Conservation (phyloP, 345 rosid genomes). For the Gossypium anomalum region DNA sequence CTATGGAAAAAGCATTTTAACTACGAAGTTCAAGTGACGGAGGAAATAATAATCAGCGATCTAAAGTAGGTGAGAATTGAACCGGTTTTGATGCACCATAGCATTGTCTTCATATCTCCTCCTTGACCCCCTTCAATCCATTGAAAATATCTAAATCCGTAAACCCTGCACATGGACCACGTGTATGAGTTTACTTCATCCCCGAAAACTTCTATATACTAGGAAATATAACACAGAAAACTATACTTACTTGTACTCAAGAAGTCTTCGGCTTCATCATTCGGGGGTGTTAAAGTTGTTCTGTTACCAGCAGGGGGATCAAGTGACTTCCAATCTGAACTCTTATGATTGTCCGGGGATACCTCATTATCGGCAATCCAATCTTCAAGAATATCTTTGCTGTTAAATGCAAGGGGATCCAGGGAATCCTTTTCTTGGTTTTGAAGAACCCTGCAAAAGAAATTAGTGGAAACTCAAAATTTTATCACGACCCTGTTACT, state of each 20-base stretch:
- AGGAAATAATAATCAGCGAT: neutral
- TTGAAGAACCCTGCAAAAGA: slow-evolving; percentile 23
- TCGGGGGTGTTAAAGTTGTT: slow-evolving; percentile 32
- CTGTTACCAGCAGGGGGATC: slow-evolving; percentile 39
- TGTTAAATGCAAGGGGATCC: slow-evolving; percentile 56
- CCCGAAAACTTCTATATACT: neutral
- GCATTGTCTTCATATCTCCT: slow-evolving; percentile 29
- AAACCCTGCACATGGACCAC: slow-evolving; percentile 50
- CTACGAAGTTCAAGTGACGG: neutral
- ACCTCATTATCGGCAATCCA: slow-evolving; percentile 63
- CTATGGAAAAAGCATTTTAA: neutral
- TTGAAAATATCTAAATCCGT: slow-evolving; percentile 68
- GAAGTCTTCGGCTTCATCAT: slow-evolving; percentile 56
- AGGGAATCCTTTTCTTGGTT: slow-evolving; percentile 32
- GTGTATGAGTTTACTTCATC: neutral
- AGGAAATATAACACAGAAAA: neutral
- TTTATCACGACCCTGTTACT: neutral
- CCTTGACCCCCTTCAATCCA: slow-evolving; percentile 37
- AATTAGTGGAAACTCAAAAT: neutral
- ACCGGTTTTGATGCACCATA: neutral
- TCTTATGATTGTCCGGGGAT: slow-evolving; percentile 41
- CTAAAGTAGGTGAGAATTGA: neutral
- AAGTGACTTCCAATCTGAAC: slow-evolving; percentile 71
- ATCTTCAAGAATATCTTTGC: slow-evolving; percentile 50
- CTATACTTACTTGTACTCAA: slow-evolving; percentile 50